Evolutionary conservation across 768 basidiomycete species (phyloP), one percentile per base, ranked within the genome.

Genomic region (Serendipita sp.): DNA sequence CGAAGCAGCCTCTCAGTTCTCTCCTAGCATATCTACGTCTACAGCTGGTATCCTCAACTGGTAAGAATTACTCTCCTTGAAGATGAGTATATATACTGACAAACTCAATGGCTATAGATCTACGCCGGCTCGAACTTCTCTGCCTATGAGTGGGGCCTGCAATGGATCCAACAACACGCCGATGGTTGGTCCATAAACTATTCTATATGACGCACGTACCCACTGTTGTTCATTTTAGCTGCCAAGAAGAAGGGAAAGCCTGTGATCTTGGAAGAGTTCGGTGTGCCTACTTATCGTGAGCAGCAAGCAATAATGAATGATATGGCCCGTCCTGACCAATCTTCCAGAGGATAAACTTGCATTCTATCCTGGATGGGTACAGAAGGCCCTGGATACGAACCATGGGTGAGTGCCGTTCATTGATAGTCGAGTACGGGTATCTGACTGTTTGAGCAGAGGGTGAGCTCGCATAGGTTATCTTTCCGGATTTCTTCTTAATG

Each of bases 301-400:
- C 69, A 11, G n/a, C 46, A 50, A 6, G 44, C 44, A 37, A 18
- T 50, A 50, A 18, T 3, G 48, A 31, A n/a, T 13, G 44, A 5
- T 50, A 8, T 50, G 8, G n/a, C n/a, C 48, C 5, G 8, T 18
- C 29, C 8, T 31, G n/a, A 18, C 48, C 5, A 40, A 13, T 13
- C 13, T 6, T 50, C 34, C 52, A 81, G 80, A 74, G 53, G 81
- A 82, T 69, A 80, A 81, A 69, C 76, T 78, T 0, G 67, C 71
- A 0, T 76, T 80, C 16, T 83, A 82, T 67, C 78, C 81, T 15
- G 69, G 67, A 0, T 83, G 82, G 81, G 78, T 82, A 1, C 67
- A 76, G 8, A 72, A 71, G 29, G 80, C 80, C 27, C 68, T 83
- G 23, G 74, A 78, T 27, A 80, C 79, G 1, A 73, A 77, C 16